Evolutionary conservation across 2,329 filamentous ascomycete genomes (phyloP).

Genomic region (Paecilomyces fulvus): DNA sequence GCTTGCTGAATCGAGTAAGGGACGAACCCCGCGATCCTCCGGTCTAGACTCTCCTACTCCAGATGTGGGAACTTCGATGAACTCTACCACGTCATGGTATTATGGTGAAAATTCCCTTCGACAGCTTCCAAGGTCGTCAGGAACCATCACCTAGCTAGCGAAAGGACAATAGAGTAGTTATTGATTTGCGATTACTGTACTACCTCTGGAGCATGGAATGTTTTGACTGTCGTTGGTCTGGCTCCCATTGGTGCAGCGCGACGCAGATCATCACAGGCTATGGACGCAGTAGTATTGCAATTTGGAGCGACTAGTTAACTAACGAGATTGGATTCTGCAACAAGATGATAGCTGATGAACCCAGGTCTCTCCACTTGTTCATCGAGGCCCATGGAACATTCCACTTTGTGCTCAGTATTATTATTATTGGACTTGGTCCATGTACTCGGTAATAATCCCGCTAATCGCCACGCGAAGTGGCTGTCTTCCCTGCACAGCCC

Average conservation of each 20-base stretch:
- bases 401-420: too few relatives aligned
- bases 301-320: not conserved
- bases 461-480: constrained; percentile 1
- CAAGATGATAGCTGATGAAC: not conserved
- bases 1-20: not conserved
- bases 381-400: not conserved
- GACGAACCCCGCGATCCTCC: not conserved
- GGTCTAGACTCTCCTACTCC: not conserved
- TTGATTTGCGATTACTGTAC: not conserved
- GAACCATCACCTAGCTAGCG: not conserved
- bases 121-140: not conserved
- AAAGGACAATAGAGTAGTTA: not conserved
- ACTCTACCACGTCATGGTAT: not conserved
- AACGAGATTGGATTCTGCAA: not conserved
- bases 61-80: not conserved
- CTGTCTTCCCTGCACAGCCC: not conserved
- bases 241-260: not conserved
- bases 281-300: not conserved
- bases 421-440: not conserved
- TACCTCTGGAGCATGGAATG: not conserved
- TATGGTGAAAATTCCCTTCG: not conserved
- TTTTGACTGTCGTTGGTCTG: not conserved
- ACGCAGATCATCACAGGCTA: not conserved
- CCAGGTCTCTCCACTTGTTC: not conserved
- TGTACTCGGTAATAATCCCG: not conserved